phyloP scores from a whole-genome alignment of 2,329 filamentous ascomycete genomes.

The Neofusicoccum kwambonambiense region DNA sequence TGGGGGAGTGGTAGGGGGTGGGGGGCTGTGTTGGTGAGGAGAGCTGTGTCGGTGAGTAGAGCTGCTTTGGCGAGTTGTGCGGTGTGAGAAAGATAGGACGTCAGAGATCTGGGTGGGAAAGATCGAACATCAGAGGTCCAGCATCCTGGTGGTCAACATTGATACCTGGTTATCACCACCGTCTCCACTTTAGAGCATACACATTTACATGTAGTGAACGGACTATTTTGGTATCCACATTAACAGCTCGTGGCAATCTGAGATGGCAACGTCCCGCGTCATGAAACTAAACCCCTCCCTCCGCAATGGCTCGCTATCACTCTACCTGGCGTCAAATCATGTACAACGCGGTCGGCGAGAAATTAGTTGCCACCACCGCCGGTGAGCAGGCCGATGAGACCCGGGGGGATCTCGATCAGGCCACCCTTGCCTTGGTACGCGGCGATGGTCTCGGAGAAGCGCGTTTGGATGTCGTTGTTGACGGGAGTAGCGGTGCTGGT shows the following conservation, averaged over 20 bases:
- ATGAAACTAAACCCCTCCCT: not conserved
- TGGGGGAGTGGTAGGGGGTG: constrained; percentile 33
- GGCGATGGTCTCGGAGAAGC: not conserved
- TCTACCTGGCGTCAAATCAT: not conserved
- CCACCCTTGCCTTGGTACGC: not conserved
- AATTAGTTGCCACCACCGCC: not conserved
- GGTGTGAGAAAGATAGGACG: too few species aligned
- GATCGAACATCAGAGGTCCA: too few species aligned
- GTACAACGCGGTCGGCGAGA: not conserved
- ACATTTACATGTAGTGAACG: not conserved
- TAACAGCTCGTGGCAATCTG: not conserved
- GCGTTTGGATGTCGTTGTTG: not conserved
- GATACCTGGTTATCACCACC: too few species aligned
- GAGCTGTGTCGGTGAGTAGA: too few species aligned
- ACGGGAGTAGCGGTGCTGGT: not conserved
- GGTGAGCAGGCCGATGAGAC: not conserved
- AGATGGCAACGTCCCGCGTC: not conserved
- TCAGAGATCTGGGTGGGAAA: too few species aligned
- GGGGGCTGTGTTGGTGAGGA: too few species aligned
- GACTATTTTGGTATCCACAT: not conserved
- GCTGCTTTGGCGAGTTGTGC: too few species aligned
- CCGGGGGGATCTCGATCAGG: not conserved
- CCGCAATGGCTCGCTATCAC: not conserved
- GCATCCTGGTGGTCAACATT: too few species aligned
- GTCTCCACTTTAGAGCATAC: not conserved